Base-by-base conservation (phyloP, 1,284 basidiomycete species). In the Pulchroboletus neoregius region DNA sequence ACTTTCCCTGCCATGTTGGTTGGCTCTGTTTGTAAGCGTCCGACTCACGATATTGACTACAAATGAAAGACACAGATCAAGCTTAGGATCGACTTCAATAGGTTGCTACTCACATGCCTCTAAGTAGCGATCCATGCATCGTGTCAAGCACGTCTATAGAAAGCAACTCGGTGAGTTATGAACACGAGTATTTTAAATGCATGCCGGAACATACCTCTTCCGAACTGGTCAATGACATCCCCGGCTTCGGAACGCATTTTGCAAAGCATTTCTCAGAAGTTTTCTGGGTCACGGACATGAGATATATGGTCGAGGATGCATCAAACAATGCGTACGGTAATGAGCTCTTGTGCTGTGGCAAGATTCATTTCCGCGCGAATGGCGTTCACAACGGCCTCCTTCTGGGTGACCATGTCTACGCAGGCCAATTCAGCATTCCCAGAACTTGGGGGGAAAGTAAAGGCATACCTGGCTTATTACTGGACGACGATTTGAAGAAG, bases 51-150 rank as follows among this genome's bases (percentile, higher is more conserved):
- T 78, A 62, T 83, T 85, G 70, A 88, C 87, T 90, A 57, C 24
- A 31, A 46, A 23, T n/a, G 30, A 31, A 35, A 20, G 10, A 31
- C 13, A 15, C 23, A 23, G 10, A 33, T 57, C 35, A 49, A 41
- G 28, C 9, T 24, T 30, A 6, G 18, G 18, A 9, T 42, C 4
- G 18, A 33, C 11, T 13, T 41, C 35, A n/a, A 31, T 35, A 31
- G 7, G 26, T 11, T 2, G 22, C 26, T 39, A 53, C 87, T 72
- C 59, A 91, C 88, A 91, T 41, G 87, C 85, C 67, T 91, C 87
- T 70, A 92, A 75, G 63, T 90, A 92, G 33, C 88, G 77, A 48
- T 90, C 87, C 58, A 90, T 73, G 62, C 90, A 92, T 47, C 80
- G 73, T 10, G 78, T 69, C 35, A 92, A 71, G 59, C 89, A 92